Base-by-base conservation (phyloP, 2,329 filamentous ascomycete species). In the Myriosclerotinia duriaeana region DNA sequence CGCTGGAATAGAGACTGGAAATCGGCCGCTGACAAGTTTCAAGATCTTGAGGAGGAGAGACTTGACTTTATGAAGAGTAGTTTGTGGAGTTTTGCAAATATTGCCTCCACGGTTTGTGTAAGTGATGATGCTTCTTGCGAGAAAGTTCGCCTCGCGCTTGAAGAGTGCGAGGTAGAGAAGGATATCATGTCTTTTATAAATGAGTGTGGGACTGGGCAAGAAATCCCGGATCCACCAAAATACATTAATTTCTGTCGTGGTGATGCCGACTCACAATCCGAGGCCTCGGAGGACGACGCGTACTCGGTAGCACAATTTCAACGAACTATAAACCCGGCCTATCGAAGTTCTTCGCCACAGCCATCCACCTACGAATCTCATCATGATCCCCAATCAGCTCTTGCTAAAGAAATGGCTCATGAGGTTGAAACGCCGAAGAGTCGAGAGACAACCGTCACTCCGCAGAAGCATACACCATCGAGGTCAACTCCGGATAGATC, bases 1-100 rank as follows among this genome's bases (percentile, higher is more conserved):
- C 86, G 94, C 65, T 99, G 95, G 95, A 99, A 99, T 76, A 86
- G 94, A 74, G 95, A 99, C 77, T 99, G 95, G 95, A 99, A 98
- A 79, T 88, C 91, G 26, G 95, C 94, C 0, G 96, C 95, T 74
- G 96, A 96, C 83, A 99, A 98, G 81, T 99, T 99, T 79, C 96
- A 99, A 81, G 96, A 99, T 74, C 86, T 99, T 15, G 95, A 99
- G 79, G 96, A 99, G 78, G 95, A 99, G 79, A 86, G 95, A 53
- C 84, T 99, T 50, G 95, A 99, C 78, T 99, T 97, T 76, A 93
- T 93, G 71, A 99, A 98, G 83, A 96, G 91, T 80, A 98, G 95
- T 75, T 82, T 99, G 9, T 99, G 95, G 96, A 94, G 89, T 17
- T 99, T 98, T 80, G 94, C 95, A 66, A 99, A 99, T 77, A 93